Evolutionary conservation across 2,329 filamentous ascomycete genomes (phyloP).

Genomic region (Xylaria arbuscula): DNA sequence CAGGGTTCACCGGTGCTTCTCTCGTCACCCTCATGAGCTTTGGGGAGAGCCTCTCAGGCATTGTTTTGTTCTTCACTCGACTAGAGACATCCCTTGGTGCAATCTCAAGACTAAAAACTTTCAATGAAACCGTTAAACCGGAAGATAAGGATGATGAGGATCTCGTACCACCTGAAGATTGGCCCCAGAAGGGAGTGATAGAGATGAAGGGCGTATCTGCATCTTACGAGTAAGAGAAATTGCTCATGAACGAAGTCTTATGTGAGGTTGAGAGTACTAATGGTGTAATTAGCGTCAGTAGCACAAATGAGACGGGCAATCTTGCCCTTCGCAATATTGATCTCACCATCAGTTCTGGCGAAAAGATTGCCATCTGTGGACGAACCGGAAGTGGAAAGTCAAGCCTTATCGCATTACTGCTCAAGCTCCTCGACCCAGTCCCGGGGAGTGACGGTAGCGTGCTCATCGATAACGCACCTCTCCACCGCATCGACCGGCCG

Average conservation of each 20-base stretch:
- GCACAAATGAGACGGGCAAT: slow-evolving; percentile 17
- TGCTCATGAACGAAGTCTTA: neutral
- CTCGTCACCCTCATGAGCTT: slow-evolving; percentile 51
- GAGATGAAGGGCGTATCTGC: slow-evolving; percentile 45
- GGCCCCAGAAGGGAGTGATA: slow-evolving; percentile 47
- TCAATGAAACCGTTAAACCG: slow-evolving; percentile 41
- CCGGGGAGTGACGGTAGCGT: slow-evolving; percentile 42
- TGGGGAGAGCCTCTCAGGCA: slow-evolving; percentile 43
- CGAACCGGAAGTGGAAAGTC: slow-evolving; percentile 55
- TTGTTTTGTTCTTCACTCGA: slow-evolving; percentile 47
- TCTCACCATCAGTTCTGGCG: slow-evolving; percentile 15
- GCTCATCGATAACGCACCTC: slow-evolving; percentile 51
- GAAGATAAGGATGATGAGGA: slow-evolving; percentile 44
- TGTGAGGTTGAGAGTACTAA: slow-evolving; percentile 1
- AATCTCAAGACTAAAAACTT: slow-evolving; percentile 46
- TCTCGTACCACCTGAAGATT: slow-evolving; percentile 44
- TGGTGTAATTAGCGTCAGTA: neutral
- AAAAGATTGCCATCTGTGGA: slow-evolving; percentile 29
- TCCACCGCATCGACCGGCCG: slow-evolving; percentile 49
- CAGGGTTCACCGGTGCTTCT: slow-evolving; percentile 46
- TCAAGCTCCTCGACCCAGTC: slow-evolving; percentile 54
- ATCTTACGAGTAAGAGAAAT: slow-evolving; percentile 37
- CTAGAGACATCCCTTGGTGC: slow-evolving; percentile 52
- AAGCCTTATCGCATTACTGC: slow-evolving; percentile 53
- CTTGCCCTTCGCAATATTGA: slow-evolving; percentile 43